Conservation (phyloP, 495 filamentous ascomycete species). For the Filosporella fistucella region DNA sequence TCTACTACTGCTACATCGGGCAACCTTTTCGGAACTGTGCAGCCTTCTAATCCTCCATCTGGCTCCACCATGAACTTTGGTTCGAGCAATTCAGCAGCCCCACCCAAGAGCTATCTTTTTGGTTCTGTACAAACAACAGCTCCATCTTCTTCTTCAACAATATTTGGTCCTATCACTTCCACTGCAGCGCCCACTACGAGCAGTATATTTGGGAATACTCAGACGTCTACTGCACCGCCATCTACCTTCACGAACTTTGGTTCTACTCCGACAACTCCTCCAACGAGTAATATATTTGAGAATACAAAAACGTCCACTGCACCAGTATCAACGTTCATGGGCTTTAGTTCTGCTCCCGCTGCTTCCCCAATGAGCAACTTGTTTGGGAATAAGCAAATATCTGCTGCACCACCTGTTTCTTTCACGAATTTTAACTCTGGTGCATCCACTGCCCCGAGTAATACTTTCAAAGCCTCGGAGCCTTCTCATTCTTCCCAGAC, state of each 20-base stretch:
- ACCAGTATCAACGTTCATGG: neutral
- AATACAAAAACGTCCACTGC: neutral
- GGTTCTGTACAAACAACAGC: neutral
- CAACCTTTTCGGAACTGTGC: slow-evolving; percentile 7
- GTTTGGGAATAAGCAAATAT: neutral
- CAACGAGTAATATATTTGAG: slow-evolving; percentile 10
- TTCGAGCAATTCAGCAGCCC: neutral
- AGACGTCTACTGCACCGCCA: slow-evolving; percentile 3
- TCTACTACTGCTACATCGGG: neutral
- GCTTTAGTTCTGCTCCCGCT: neutral
- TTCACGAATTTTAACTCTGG: no score
- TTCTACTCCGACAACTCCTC: neutral
- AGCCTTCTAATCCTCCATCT: neutral
- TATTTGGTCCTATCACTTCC: slow-evolving; percentile 13
- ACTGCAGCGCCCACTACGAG: slow-evolving; percentile 9
- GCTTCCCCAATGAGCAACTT: no score
- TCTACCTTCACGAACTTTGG: slow-evolving; percentile 12
- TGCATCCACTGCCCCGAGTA: no score
- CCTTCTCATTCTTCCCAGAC: no score
- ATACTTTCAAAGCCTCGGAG: no score
- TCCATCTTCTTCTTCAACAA: slow-evolving; percentile 9
- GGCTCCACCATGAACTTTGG: slow-evolving; percentile 1
- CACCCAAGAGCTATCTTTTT: neutral
- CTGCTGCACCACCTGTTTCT: neutral
- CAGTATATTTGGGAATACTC: slow-evolving; percentile 14